These are phyloP conservation scores for Plectosphaerella cucumerina DNA, from an alignment of 2,329 filamentous ascomycete species.

Conservation along the genomic window DNA sequence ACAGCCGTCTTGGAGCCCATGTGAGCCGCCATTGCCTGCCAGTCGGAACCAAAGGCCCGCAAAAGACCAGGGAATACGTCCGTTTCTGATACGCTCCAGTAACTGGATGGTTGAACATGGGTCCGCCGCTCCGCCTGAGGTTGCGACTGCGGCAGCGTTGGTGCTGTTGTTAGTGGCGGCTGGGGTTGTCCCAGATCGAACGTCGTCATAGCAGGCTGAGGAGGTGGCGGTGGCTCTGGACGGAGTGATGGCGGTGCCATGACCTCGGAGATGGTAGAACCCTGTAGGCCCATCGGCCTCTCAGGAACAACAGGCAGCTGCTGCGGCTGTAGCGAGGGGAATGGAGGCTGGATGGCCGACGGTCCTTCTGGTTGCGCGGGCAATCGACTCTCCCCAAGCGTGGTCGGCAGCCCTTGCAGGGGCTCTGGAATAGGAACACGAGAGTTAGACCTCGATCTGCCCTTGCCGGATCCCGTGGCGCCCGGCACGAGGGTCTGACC, in stretches of 20 bases:
- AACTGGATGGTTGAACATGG: conserved; percentile 65
- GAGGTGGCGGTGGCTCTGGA: conserved; percentile 46
- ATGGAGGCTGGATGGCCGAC: conserved; percentile 37
- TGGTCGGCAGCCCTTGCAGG: conserved; percentile 27
- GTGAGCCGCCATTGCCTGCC: conserved; percentile 67
- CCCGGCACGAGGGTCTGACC: conserved; percentile 42
- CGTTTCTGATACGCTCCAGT: conserved; percentile 82
- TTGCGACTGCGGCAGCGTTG: conserved; percentile 22
- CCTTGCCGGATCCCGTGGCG: conserved; percentile 33
- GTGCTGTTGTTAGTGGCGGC: background rate
- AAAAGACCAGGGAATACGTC: conserved; percentile 72
- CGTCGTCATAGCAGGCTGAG: conserved; percentile 42
- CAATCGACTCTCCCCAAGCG: conserved; percentile 31
- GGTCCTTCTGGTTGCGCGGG: conserved; percentile 40
- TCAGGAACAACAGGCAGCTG: conserved; percentile 8
- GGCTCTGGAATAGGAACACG: conserved; percentile 41
- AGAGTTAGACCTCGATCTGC: conserved; percentile 52
- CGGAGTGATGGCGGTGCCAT: conserved; percentile 54
- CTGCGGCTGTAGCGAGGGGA: conserved; percentile 26
- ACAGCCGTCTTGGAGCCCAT: conserved; percentile 82
- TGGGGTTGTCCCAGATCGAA: conserved; percentile 37
- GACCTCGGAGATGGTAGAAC: conserved; percentile 43
- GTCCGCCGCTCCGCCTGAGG: conserved; percentile 45
- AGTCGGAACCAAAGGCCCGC: conserved; percentile 74
- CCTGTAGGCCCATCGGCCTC: conserved; percentile 22